These are phyloP conservation scores for Podospora fimiseda DNA, from an alignment of 495 filamentous ascomycete species.

Conservation along the genomic window DNA sequence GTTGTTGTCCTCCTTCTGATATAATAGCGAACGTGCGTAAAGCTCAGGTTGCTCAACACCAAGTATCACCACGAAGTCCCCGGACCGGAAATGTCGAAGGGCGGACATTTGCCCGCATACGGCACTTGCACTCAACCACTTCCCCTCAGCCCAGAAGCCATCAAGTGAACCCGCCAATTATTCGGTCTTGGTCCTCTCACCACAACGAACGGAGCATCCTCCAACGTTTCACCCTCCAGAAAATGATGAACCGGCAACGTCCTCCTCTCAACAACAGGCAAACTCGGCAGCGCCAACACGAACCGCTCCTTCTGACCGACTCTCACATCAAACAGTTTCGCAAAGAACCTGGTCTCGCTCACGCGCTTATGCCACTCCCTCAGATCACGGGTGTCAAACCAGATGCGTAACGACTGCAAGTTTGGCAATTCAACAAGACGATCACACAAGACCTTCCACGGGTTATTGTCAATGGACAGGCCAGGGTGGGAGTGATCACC, in stretches of 20 bases:
- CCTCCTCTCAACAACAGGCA: slow-evolving; percentile 8
- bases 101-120: too few species aligned
- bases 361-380: slow-evolving; percentile 23
- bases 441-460: slow-evolving; percentile 21
- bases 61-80: too few species aligned
- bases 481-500: neutral
- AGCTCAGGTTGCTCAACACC: too few species aligned
- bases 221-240: slow-evolving; percentile 8
- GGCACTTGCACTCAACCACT: too few species aligned
- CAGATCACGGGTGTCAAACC: slow-evolving; percentile 26
- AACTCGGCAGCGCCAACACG: slow-evolving; percentile 16
- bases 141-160: slow-evolving; percentile 4
- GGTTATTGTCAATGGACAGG: slow-evolving; percentile 15
- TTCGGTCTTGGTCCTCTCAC: slow-evolving; percentile 19
- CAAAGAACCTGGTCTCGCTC: slow-evolving; percentile 21
- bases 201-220: slow-evolving; percentile 14
- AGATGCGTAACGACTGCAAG: slow-evolving; percentile 18
- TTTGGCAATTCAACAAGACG: slow-evolving; percentile 4
- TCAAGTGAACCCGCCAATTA: slow-evolving; percentile 21
- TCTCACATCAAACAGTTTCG: slow-evolving; percentile 9
- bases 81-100: too few species aligned
- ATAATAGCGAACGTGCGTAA: too few species aligned
- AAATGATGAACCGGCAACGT: slow-evolving; percentile 9
- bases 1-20: too few species aligned
- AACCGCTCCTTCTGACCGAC: slow-evolving; percentile 9